phyloP scores from a whole-genome alignment of 345 rosid species.

The Erysimum cheiranthoides region DNA sequence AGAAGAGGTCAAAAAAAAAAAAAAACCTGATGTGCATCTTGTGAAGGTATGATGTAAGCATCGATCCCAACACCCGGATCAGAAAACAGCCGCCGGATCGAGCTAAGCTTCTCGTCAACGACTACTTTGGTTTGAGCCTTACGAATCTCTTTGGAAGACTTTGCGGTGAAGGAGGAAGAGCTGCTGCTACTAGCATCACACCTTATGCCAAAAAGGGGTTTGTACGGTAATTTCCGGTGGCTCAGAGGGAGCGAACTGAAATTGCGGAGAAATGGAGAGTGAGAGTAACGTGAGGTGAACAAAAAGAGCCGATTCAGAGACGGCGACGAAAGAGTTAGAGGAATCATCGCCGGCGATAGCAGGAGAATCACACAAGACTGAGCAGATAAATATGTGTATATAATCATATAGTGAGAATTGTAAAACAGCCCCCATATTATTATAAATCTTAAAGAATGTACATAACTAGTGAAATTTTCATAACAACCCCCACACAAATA shows the following conservation, averaged over 20 bases:
- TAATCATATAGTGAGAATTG: background rate
- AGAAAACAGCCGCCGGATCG: conserved; percentile 69
- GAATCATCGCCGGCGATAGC: conserved; percentile 55
- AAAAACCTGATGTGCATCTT: conserved; percentile 93
- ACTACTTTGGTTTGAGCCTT: conserved; percentile 43
- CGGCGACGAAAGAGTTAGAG: conserved; percentile 52
- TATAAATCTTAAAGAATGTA: too few species aligned
- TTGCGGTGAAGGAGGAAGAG: conserved; percentile 67
- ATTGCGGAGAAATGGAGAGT: conserved; percentile 50
- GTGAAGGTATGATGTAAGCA: conserved; percentile 95
- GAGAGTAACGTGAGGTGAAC: conserved; percentile 47
- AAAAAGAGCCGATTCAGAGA: conserved; percentile 49
- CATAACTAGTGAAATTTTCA: background rate
- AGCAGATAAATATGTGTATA: background rate
- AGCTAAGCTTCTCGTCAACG: conserved; percentile 73
- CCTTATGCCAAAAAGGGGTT: conserved; percentile 42
- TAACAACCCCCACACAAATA: background rate
- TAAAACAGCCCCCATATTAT: conserved; percentile 14
- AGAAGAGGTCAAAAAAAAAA: background rate
- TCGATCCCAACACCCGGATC: conserved; percentile 80
- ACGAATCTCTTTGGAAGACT: conserved; percentile 74
- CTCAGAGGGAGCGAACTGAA: conserved; percentile 38
- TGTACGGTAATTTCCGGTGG: conserved; percentile 35
- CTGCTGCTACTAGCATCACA: conserved; percentile 48
- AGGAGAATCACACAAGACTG: conserved; percentile 37